Percentiles rank a stretch among this genome's conserved stretches.
phyloP scores from a whole-genome alignment of 768 basidiomycete genomes.

The Suillus cothurnatus region DNA sequence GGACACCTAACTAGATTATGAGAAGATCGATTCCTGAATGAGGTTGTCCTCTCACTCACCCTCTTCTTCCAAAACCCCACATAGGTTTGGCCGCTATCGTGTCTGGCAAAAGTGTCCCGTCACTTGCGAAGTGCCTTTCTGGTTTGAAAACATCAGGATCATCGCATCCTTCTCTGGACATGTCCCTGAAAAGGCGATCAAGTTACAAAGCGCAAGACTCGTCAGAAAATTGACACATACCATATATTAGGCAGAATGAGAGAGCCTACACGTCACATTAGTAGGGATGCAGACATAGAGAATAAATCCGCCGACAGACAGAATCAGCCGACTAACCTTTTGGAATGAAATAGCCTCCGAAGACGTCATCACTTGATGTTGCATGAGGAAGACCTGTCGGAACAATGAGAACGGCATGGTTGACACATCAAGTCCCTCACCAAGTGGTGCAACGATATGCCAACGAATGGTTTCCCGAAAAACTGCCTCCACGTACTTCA shows the following conservation, averaged over 20 bases:
- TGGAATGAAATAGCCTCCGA: conserved; percentile 43
- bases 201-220: not conserved
- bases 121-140: conserved; percentile 26
- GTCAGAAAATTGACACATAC: conserved; percentile 16
- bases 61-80: conserved; percentile 34
- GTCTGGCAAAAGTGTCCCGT: conserved; percentile 29
- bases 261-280: not conserved
- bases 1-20: conserved; percentile 18
- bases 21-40: not conserved
- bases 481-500: conserved; percentile 33
- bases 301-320: not conserved
- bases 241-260: conserved; percentile 33
- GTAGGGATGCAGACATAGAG: conserved; percentile 8
- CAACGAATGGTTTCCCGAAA: conserved; percentile 36
- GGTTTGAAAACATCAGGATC: conserved; percentile 31
- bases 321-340: conserved; percentile 27
- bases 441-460: conserved; percentile 33
- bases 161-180: conserved; percentile 33
- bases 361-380: conserved; percentile 43
- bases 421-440: conserved; percentile 16
- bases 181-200: conserved; percentile 22
- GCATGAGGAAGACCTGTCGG: conserved; percentile 28
- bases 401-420: not conserved
- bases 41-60: not conserved
- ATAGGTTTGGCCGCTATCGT: conserved; percentile 29